Evolutionary conservation across 495 filamentous ascomycete species (phyloP).

Genomic region (Acidiella bohemica): DNA sequence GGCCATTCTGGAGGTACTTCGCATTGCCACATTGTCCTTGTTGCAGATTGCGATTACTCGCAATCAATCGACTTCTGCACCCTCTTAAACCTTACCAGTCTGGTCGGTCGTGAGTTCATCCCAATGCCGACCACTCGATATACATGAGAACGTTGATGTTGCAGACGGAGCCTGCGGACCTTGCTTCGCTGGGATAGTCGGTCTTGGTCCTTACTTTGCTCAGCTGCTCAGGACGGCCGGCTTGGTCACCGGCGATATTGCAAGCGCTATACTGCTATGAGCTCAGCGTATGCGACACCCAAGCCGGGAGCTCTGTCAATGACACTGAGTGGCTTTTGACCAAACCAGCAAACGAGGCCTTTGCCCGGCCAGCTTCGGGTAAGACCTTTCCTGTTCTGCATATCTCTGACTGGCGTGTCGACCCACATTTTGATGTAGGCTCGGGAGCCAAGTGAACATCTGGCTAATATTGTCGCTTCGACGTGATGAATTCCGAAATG

Average conservation of each 20-base stretch:
- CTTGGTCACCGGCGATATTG: conserved; percentile 18
- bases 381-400: conserved; percentile 11
- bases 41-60: conserved; percentile 15
- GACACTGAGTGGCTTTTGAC: conserved; percentile 17
- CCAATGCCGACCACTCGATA: too few relatives aligned
- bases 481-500: conserved; percentile 21
- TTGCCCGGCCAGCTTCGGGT: conserved; percentile 6
- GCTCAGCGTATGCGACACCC: conserved; percentile 11
- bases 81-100: background rate
- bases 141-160: too few relatives aligned
- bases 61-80: conserved; percentile 19
- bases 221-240: conserved; percentile 20
- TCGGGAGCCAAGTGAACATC: conserved; percentile 12
- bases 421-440: conserved; percentile 14
- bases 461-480: conserved; percentile 13
- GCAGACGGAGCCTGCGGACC: background rate
- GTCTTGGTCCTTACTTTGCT: conserved; percentile 19
- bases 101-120: too few relatives aligned
- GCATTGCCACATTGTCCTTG: conserved; percentile 19
- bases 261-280: conserved; percentile 22
- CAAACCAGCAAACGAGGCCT: conserved; percentile 7
- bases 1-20: conserved; percentile 16
- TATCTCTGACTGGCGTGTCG: conserved; percentile 13
- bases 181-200: conserved; percentile 7
- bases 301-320: conserved; percentile 17